Conservation (phyloP, 768 basidiomycete genomes). For the Boletus huronensis region DNA sequence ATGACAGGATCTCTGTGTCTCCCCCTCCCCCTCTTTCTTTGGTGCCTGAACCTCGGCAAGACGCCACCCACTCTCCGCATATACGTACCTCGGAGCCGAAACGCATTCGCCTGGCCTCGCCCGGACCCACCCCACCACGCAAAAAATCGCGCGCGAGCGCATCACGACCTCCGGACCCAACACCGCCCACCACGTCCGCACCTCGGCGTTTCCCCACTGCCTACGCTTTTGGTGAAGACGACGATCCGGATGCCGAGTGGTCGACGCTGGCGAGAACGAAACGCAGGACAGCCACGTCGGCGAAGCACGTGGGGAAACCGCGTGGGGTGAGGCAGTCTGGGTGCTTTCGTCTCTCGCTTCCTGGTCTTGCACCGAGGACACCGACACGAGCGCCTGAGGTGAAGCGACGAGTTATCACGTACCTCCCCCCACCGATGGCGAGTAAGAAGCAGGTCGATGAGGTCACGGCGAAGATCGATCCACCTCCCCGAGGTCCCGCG, state of each 20-base stretch:
- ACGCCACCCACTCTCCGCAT: not conserved
- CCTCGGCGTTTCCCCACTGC: constrained; percentile 6
- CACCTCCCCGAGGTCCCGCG: not conserved
- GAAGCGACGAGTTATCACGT: constrained; percentile 26
- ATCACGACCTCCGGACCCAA: not conserved
- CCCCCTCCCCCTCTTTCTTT: not conserved
- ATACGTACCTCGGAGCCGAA: constrained; percentile 7
- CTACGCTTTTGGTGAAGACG: constrained; percentile 18
- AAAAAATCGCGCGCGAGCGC: not conserved
- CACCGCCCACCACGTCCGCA: not conserved
- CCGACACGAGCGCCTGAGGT: not conserved
- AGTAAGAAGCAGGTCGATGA: not conserved
- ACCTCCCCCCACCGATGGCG: constrained; percentile 26
- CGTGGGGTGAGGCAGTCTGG: constrained; percentile 18
- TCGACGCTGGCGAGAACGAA: constrained; percentile 10
- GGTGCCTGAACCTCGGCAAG: not conserved
- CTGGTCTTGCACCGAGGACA: not conserved
- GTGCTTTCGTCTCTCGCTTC: constrained; percentile 20
- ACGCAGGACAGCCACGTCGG: not conserved
- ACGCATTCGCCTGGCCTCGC: constrained; percentile 3
- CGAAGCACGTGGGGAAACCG: not conserved
- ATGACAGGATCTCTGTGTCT: not conserved
- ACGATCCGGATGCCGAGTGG: constrained; percentile 22
- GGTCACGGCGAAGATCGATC: not conserved
- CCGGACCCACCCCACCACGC: not conserved